Base-by-base conservation (phyloP, 495 filamentous ascomycete genomes). In the Penicillium paxilli region DNA sequence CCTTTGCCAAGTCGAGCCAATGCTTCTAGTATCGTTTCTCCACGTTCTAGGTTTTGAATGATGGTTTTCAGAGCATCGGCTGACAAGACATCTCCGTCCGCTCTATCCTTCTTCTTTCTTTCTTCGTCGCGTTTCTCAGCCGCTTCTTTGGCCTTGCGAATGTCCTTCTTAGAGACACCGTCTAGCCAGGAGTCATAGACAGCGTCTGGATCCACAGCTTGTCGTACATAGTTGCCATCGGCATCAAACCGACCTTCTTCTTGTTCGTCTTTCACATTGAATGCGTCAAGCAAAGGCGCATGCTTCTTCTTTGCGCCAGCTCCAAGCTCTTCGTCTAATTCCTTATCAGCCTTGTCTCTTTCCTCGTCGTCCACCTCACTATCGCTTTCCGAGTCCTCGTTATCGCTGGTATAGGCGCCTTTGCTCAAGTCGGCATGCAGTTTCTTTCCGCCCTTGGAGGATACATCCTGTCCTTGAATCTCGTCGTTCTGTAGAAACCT, bases 241-340 rank as follows among this genome's bases (percentile, higher is more conserved):
- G 89, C 89, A 64, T 98, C 94, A 62, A 96, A 98, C 11, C 83
- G 78, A 0, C 94, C 94, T 63, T 98, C 94, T 67, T 98, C 95
- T 63, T 92, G 85, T 70, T 98, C 94, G 5, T 78, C 72, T 44
- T 80, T 84, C 83, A 98, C 92, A 63, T 98, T 96, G 79, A 98
- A 98, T 0, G 92, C 94, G 70, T 97, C 94, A 22, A 98, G 78
- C 60, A 94, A 87, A n/a, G 94, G 94, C 14, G 95, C 95, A 67
- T 96, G 90, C 66, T 88, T 92, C 71, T 97, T 98, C 59, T 92
- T 87, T 1, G 85, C 86, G 6, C 94, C 95, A 3, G 88, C 86
- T 2, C 95, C 95, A 25, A 98, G 73, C 67, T 98, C 94, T 44
- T 91, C 87, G 60, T 96, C 92, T 4, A 95, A 60, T 3, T 84